These are phyloP conservation scores for Ogataea neopini DNA, from an alignment of 805 yeast genomes.

Conservation along the genomic window DNA sequence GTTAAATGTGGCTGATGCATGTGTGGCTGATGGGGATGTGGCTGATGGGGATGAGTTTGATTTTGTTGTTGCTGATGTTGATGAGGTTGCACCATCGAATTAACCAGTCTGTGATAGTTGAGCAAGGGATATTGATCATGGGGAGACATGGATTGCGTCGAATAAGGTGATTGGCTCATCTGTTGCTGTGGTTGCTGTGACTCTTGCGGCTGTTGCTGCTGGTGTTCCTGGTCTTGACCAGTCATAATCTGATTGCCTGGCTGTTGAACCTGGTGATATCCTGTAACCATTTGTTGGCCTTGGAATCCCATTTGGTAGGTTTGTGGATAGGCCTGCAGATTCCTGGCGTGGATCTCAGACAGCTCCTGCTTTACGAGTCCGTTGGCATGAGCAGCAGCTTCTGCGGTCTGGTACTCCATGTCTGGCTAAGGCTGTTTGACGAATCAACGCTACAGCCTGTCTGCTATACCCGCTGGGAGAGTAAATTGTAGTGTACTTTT, in stretches of 20 bases:
- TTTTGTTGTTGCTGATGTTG: conserved; percentile 1
- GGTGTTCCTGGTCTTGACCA: not conserved
- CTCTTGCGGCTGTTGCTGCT: conserved; percentile 6
- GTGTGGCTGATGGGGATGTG: not conserved
- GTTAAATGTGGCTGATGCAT: too few species aligned
- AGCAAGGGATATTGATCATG: conserved; percentile 6
- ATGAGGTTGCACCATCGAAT: conserved; percentile 6
- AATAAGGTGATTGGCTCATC: not conserved
- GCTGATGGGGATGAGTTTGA: conserved; percentile 7
- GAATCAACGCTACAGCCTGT: conserved; percentile 1
- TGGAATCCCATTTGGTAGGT: conserved; percentile 8
- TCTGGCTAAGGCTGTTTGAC: not conserved
- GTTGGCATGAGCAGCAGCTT: conserved; percentile 6
- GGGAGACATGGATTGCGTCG: not conserved
- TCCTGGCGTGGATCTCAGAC: conserved; percentile 4
- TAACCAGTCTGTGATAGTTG: conserved; percentile 7
- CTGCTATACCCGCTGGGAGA: not conserved
- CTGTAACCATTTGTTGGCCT: conserved; percentile 6
- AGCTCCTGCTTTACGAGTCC: conserved; percentile 10
- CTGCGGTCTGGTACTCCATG: conserved; percentile 11
- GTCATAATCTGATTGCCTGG: not conserved
- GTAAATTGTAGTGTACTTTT: not conserved
- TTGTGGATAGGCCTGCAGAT: conserved; percentile 3
- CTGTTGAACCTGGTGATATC: conserved; percentile 1
- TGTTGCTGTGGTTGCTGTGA: conserved; percentile 6